A percentile compares a stretch with the other conserved stretches of the same genome.
These are phyloP conservation scores for Excoecaria agallocha DNA, from an alignment of 345 rosid species.

Conservation along the genomic window DNA sequence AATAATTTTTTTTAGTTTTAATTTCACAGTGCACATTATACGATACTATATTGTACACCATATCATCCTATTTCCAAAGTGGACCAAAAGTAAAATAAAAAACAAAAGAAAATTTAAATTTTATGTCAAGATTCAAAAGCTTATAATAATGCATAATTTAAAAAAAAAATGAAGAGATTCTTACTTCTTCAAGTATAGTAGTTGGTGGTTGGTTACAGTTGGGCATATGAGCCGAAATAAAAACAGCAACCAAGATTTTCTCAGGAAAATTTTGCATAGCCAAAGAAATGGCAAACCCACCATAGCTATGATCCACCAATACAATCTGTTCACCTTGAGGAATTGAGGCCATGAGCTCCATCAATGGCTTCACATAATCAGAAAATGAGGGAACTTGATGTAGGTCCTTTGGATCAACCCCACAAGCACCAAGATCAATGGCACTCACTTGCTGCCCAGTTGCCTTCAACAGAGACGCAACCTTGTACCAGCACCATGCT, in stretches of 20 bases:
- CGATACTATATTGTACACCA: no score
- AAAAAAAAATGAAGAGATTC: not conserved
- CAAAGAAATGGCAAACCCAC: constrained; percentile 42
- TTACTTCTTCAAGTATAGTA: constrained; percentile 23
- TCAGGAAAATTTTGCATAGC: constrained; percentile 58
- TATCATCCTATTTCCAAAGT: no score
- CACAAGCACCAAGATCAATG: constrained; percentile 45
- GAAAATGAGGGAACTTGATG: constrained; percentile 33
- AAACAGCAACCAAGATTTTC: constrained; percentile 46
- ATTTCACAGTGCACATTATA: no score
- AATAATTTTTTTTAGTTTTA: no score
- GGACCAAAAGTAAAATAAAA: no score
- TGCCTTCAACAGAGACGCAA: constrained; percentile 31
- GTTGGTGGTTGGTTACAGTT: constrained; percentile 24
- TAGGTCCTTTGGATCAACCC: constrained; percentile 34
- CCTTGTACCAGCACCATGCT: constrained; percentile 73
- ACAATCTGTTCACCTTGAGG: constrained; percentile 38
- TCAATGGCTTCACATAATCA: constrained; percentile 49
- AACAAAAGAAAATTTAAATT: no score
- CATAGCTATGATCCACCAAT: constrained; percentile 62
- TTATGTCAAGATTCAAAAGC: no score
- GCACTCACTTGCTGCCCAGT: constrained; percentile 52
- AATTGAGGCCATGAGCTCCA: constrained; percentile 48
- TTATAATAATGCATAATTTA: no score
- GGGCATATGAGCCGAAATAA: constrained; percentile 58